Evolutionary conservation across 352 stramenopile genomes (phyloP).

Genomic region (Blastocystis sp.): DNA sequence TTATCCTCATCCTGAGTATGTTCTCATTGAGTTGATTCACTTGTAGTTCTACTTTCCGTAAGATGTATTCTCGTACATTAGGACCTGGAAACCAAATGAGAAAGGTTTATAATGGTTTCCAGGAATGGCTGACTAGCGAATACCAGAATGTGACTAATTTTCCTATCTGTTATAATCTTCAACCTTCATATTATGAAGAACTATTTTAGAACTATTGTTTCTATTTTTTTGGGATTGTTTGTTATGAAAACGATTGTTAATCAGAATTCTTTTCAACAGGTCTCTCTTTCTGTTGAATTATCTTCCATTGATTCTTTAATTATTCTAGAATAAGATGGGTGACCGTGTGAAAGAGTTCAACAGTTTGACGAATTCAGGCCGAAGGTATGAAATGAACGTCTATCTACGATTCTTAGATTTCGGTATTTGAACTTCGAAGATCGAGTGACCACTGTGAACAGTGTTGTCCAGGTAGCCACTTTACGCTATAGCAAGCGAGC

Average conservation of each 20-base stretch:
- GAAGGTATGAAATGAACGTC: not conserved
- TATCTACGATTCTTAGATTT: constrained; percentile 9
- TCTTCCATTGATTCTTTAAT: constrained; percentile 11
- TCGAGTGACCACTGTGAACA: constrained; percentile 11
- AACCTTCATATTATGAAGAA: constrained; percentile 49
- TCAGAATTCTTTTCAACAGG: not conserved
- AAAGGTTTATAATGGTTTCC: not conserved
- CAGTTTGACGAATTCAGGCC: constrained; percentile 13
- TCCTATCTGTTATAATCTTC: constrained; percentile 3
- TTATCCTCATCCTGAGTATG: constrained; percentile 50
- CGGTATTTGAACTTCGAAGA: constrained; percentile 59
- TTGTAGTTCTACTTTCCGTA: constrained; percentile 14
- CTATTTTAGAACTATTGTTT: constrained; percentile 29
- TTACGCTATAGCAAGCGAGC: constrained; percentile 34
- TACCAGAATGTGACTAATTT: not conserved
- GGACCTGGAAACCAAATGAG: not conserved
- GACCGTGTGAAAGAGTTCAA: constrained; percentile 54
- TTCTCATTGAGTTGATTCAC: not conserved
- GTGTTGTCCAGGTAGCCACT: constrained; percentile 55
- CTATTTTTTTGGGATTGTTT: not conserved
- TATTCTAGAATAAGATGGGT: constrained; percentile 27
- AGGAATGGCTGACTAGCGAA: not conserved
- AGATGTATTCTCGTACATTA: not conserved
- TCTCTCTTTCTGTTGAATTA: constrained; percentile 11
- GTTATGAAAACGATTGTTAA: not conserved